phyloP scores from a whole-genome alignment of 1,139 yeast species.

The Taphrina confusa region DNA sequence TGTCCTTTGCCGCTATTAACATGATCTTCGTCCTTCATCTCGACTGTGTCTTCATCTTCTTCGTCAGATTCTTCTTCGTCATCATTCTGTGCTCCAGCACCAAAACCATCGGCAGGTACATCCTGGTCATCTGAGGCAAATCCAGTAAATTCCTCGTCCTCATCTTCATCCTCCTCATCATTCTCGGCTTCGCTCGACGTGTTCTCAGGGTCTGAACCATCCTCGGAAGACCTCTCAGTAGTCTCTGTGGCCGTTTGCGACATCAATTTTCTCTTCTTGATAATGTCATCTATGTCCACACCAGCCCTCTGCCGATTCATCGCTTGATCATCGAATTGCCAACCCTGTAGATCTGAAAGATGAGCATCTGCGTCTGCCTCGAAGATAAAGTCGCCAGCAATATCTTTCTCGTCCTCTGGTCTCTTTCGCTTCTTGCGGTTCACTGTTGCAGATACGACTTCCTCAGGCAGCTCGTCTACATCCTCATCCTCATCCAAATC shows the following conservation, averaged over 20 bases:
- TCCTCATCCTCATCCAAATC: conserved; percentile 31
- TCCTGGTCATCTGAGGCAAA: conserved; percentile 47
- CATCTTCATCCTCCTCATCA: conserved; percentile 44
- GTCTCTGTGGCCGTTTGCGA: conserved; percentile 26
- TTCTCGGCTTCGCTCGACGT: conserved; percentile 50
- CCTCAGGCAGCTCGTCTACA: conserved; percentile 20
- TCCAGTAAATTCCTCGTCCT: conserved; percentile 49
- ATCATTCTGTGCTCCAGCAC: conserved; percentile 46
- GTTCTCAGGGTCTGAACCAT: not conserved
- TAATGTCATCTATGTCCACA: conserved; percentile 84
- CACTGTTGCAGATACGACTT: not conserved
- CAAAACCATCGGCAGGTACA: conserved; percentile 40
- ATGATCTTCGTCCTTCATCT: conserved; percentile 43
- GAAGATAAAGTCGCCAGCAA: conserved; percentile 63
- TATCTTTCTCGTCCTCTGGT: conserved; percentile 47
- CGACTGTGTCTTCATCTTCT: conserved; percentile 47
- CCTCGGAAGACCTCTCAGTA: not conserved
- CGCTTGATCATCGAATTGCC: conserved; percentile 69
- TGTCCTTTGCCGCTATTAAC: conserved; percentile 42
- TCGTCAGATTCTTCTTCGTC: conserved; percentile 45
- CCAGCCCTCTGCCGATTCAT: conserved; percentile 45
- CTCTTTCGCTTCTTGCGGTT: conserved; percentile 39
- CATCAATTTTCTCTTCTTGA: conserved; percentile 58
- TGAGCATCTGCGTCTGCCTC: conserved; percentile 69
- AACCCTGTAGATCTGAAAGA: conserved; percentile 66